A percentile compares a stretch with the other conserved stretches of the same genome.
Evolutionary conservation across 73 alveolate genomes (phyloP).

Genomic region (Tetrahymena thermophila): DNA sequence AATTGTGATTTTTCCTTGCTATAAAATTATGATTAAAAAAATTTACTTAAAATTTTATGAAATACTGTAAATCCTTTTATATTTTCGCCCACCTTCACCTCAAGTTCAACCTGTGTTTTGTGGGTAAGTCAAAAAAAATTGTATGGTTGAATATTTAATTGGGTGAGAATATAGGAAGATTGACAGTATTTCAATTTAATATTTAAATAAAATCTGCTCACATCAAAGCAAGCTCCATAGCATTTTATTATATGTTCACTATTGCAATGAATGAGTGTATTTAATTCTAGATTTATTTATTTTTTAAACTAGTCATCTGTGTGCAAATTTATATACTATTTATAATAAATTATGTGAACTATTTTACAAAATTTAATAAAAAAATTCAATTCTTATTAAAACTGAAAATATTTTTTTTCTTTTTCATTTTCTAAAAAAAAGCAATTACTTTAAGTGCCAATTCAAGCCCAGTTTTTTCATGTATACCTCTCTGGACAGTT

Average conservation of each 20-base stretch:
- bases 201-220: too few relatives aligned
- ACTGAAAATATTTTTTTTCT: not conserved
- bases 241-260: conserved; percentile 77
- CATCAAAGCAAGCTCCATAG: conserved; percentile 77
- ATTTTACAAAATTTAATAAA: too few relatives aligned
- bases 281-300: conserved; percentile 42
- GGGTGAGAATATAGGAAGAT: too few relatives aligned
- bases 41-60: not conserved
- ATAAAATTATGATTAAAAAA: not conserved
- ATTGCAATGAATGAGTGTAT: conserved; percentile 65
- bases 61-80: too few relatives aligned
- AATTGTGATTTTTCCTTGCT: conserved; percentile 78
- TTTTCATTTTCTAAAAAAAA: not conserved
- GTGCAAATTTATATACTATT: conserved; percentile 47
- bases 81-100: too few relatives aligned
- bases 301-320: conserved; percentile 8
- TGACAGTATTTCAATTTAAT: too few relatives aligned
- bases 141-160: too few relatives aligned
- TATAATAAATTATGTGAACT: not conserved
- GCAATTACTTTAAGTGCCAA: conserved; percentile 59
- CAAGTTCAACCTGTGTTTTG: too few relatives aligned
- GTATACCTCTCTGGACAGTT: conserved; percentile 43
- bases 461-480: conserved; percentile 48
- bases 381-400: too few relatives aligned
- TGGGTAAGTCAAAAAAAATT: too few relatives aligned